phyloP scores from a whole-genome alignment of 1,139 yeast species.

The Kurtzmaniella natalensis region DNA sequence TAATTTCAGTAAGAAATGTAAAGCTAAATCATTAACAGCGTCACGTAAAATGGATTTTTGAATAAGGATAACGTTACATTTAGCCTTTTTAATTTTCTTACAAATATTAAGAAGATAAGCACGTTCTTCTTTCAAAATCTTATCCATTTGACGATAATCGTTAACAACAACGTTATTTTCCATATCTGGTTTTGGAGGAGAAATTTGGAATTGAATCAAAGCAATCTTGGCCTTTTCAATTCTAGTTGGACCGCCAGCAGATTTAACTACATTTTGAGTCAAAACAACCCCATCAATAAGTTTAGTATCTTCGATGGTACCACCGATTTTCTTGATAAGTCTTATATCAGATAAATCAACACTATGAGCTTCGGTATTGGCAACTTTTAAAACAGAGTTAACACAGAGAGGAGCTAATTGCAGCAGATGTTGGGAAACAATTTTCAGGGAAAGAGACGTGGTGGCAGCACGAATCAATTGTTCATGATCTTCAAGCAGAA shows the following conservation, averaged over 20 bases:
- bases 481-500: conserved; percentile 72
- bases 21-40: conserved; percentile 94
- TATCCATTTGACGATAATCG: conserved; percentile 99
- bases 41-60: conserved; percentile 95
- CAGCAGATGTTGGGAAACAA: conserved; percentile 86
- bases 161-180: conserved; percentile 96
- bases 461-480: conserved; percentile 88
- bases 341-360: conserved; percentile 89
- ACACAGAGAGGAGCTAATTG: conserved; percentile 91
- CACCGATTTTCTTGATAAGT: conserved; percentile 90
- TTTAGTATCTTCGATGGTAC: conserved; percentile 95
- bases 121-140: conserved; percentile 94
- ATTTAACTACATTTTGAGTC: conserved; percentile 83
- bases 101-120: conserved; percentile 91
- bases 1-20: conserved; percentile 88
- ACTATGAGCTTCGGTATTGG: conserved; percentile 52
- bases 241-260: conserved; percentile 95
- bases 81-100: conserved; percentile 93
- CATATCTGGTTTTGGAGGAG: conserved; percentile 99
- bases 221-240: conserved; percentile 93
- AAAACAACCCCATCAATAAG: conserved; percentile 90
- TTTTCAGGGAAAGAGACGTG: conserved; percentile 89
- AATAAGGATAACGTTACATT: conserved; percentile 88
- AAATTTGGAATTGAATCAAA: conserved; percentile 88
- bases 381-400: conserved; percentile 82